Conservation (phyloP, 139 green algal genomes). For the Chlorella sp. region DNA sequence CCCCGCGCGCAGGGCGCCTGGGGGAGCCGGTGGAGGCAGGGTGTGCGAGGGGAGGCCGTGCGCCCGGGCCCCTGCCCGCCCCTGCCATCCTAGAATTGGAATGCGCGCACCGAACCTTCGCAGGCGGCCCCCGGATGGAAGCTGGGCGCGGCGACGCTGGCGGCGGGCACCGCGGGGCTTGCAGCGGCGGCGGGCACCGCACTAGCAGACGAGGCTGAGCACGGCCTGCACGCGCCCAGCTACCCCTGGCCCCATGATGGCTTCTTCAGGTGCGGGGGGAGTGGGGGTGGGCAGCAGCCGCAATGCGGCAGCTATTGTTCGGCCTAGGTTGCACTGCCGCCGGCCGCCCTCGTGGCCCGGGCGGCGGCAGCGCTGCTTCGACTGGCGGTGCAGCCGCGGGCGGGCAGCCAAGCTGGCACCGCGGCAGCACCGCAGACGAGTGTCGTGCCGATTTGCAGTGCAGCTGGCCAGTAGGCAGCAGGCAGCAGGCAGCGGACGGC, state of each 20-base stretch:
- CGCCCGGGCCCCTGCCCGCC: too few species aligned
- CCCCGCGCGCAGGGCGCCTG: too few species aligned
- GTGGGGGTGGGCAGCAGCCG: neutral
- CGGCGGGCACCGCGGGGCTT: slow-evolving; percentile 28
- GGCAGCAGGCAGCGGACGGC: neutral
- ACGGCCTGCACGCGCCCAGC: slow-evolving; percentile 86
- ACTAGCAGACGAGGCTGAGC: slow-evolving; percentile 86
- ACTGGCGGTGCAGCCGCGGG: neutral
- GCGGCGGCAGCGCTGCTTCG: neutral
- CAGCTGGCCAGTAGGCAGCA: too few species aligned
- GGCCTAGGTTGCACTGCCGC: too few species aligned
- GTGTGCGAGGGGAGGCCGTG: too few species aligned
- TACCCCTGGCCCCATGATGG: slow-evolving; percentile 96
- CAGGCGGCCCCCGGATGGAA: slow-evolving; percentile 26
- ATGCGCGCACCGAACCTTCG: neutral
- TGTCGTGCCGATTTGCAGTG: too few species aligned
- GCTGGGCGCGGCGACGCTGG: slow-evolving; percentile 11
- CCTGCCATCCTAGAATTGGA: too few species aligned
- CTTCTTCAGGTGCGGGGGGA: slow-evolving; percentile 62
- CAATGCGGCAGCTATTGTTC: neutral
- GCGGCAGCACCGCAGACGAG: too few species aligned
- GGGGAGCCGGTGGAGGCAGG: too few species aligned
- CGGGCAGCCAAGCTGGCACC: neutral
- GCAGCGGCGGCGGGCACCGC: slow-evolving; percentile 45
- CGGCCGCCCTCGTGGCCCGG: neutral